Base-by-base conservation (phyloP, 805 yeast species). In the Kuraishia cidri region DNA sequence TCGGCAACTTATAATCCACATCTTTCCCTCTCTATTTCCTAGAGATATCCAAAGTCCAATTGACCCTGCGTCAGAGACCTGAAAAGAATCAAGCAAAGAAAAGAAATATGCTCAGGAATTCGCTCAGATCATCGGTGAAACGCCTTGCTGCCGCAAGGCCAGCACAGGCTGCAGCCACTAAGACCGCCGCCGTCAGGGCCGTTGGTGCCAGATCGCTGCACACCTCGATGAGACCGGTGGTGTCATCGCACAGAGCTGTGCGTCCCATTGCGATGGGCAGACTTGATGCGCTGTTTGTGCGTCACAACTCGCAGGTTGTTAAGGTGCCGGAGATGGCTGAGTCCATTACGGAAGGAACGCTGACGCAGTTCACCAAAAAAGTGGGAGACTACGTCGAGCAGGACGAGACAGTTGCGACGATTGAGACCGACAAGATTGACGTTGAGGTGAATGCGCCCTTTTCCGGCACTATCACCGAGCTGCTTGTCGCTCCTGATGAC, bases 251-350 rank as follows among this genome's bases (percentile, higher is more conserved):
- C 8, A 25, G 13, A 17, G 15, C 15, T 6, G 21, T 16, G 21
- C n/a, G 32, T 4, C n/a, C n/a, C n/a, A n/a, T n/a, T n/a, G n/a
- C n/a, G n/a, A n/a, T n/a, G n/a, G n/a, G n/a, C n/a, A 27, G 13
- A 3, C 21, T 16, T 16, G 15, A 22, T 16, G 31, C 23, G 24
- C 19, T 33, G 11, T 31, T 31, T 18, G 32, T 24, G 21, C 53
- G 66, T 43, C 51, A 44, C 23, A 47, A 55, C 34, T 47, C 66
- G 3, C 62, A 60, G 19, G 51, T 57, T 31, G 94, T 90, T 33
- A 84, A 87, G 59, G 97, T 92, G 15, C 98, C 98, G 31, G 94
- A 85, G 43, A 87, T 92, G 97, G 97, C 98, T 28, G 98, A 92
- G 64, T 88, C 97, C 32, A 80, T 92, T 53, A 85, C 96, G 26